Percentiles rank a stretch among this genome's conserved stretches.
Conservation (phyloP, 2,329 filamentous ascomycete genomes). For the Lasiodiplodia hormozganensis region DNA sequence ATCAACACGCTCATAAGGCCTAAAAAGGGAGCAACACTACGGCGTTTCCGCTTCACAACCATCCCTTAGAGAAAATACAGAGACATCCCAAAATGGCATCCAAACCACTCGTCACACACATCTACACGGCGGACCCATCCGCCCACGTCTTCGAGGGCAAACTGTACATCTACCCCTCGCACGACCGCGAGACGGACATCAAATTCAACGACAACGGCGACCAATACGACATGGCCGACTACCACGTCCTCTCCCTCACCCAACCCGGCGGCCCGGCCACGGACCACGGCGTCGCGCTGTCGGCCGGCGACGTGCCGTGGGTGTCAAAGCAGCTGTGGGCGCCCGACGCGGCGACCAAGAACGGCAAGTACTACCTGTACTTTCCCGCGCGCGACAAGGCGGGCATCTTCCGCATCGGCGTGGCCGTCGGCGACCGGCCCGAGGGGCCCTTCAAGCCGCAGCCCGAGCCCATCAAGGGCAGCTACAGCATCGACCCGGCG, state of each 20-base stretch:
- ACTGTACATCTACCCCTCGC: constrained; percentile 81
- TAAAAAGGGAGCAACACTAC: not conserved
- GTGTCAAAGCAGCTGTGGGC: constrained; percentile 82
- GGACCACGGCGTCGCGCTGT: constrained; percentile 76
- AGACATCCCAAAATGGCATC: not conserved
- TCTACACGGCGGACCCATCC: constrained; percentile 82
- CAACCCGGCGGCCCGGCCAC: constrained; percentile 64
- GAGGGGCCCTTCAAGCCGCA: constrained; percentile 75
- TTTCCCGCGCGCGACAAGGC: constrained; percentile 77
- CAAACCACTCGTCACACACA: constrained; percentile 71
- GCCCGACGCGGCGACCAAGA: constrained; percentile 73
- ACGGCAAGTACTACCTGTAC: constrained; percentile 77
- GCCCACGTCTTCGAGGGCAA: constrained; percentile 79
- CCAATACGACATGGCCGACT: constrained; percentile 85
- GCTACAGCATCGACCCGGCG: constrained; percentile 79
- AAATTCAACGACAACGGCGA: constrained; percentile 83
- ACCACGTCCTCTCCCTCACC: constrained; percentile 76
- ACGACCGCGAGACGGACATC: constrained; percentile 78
- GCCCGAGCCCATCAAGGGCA: constrained; percentile 68
- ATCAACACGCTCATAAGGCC: not conserved
- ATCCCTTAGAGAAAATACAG: not conserved
- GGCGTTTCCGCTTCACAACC: not conserved
- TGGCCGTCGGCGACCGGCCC: constrained; percentile 68
- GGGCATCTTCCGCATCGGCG: constrained; percentile 76
- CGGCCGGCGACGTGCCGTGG: constrained; percentile 73